Conservation (phyloP, 176 grass and related monocot species). For the Rhipidocladum racemiflorum region DNA sequence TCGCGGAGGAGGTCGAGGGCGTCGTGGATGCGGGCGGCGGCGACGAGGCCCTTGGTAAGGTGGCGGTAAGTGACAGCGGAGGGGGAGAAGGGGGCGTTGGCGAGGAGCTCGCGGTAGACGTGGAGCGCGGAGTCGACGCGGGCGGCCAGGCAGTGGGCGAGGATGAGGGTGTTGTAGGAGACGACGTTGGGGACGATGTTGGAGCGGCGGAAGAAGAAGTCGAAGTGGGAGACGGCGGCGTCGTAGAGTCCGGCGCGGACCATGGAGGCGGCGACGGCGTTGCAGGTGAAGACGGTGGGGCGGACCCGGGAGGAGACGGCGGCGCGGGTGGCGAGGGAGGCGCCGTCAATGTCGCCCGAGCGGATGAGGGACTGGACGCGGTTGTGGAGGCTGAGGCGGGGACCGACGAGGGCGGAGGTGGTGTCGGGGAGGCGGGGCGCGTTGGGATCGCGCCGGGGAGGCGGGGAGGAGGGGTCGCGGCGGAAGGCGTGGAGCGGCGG, state of each 20-base stretch:
- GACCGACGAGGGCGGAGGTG: constrained; percentile 38
- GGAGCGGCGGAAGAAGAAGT: constrained; percentile 53
- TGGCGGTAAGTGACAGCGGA: constrained; percentile 43
- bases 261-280: constrained; percentile 56
- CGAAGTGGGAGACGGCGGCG: constrained; percentile 31
- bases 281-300: constrained; percentile 76
- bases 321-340: constrained; percentile 22
- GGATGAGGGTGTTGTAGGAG: constrained; percentile 54
- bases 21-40: constrained; percentile 40
- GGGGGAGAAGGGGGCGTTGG: constrained; percentile 35
- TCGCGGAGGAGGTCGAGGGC: constrained; percentile 44
- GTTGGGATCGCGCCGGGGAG: constrained; percentile 1
- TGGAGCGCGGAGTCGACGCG: constrained; percentile 31
- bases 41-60: constrained; percentile 49
- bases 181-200: constrained; percentile 55
- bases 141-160: constrained; percentile 29
- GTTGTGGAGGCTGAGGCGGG: constrained; percentile 45
- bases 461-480: constrained; percentile 23
- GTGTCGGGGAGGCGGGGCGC: constrained; percentile 36
- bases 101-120: constrained; percentile 39
- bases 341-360: constrained; percentile 38
- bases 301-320: constrained; percentile 32
- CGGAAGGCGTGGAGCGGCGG: constrained; percentile 45
- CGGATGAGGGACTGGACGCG: constrained; percentile 46
- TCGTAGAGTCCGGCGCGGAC: constrained; percentile 30